phyloP scores from a whole-genome alignment of 495 filamentous ascomycete genomes.

The Articulospora tetracladia region DNA sequence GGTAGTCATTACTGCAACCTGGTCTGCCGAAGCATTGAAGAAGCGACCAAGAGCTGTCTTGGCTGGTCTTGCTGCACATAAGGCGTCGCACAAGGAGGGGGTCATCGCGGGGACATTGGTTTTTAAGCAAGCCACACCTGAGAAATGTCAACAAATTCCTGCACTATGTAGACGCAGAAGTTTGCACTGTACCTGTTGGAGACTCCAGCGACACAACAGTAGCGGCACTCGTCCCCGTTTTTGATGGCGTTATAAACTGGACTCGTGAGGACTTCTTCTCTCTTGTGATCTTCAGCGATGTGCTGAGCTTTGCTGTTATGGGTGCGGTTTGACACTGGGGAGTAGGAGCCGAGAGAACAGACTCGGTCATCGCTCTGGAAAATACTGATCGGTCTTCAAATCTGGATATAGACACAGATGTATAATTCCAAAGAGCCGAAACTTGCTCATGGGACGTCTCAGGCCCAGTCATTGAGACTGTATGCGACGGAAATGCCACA shows the following conservation, averaged over 20 bases:
- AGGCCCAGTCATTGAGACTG: neutral
- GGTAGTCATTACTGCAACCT: neutral
- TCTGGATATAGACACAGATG: neutral
- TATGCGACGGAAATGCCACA: neutral
- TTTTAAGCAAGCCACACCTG: neutral
- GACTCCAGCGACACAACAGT: neutral
- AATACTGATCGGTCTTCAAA: neutral
- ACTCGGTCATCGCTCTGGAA: neutral
- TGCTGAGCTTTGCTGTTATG: neutral
- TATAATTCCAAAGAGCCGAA: neutral
- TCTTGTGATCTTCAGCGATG: neutral
- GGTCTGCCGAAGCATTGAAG: neutral
- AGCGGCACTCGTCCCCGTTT: neutral
- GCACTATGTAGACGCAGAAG: neutral
- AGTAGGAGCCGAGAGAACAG: neutral
- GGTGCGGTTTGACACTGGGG: neutral
- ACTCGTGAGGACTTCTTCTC: neutral
- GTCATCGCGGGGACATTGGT: neutral
- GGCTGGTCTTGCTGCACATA: neutral
- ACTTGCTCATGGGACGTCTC: neutral
- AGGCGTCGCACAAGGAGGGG: neutral
- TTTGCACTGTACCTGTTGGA: neutral
- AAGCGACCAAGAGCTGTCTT: neutral
- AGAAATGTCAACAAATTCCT: neutral
- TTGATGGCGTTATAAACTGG: neutral